Evolutionary conservation across 1,139 yeast species (phyloP).

Genomic region (Candida sojae): DNA sequence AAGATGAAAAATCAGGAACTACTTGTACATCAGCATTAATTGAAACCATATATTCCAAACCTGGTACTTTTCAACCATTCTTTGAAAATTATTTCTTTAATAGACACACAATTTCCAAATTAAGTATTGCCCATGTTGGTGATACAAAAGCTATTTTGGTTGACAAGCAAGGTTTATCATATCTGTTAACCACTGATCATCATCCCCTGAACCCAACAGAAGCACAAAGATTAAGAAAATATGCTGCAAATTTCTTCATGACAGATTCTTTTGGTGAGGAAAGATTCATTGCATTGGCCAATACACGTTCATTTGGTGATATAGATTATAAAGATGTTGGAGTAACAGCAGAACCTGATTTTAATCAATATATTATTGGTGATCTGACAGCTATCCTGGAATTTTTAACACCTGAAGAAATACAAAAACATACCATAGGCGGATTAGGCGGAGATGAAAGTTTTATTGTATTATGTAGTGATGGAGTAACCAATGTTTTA

Average conservation of each 20-base stretch:
- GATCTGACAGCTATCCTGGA: conserved; percentile 36
- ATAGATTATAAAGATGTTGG: conserved; percentile 77
- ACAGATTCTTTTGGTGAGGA: conserved; percentile 95
- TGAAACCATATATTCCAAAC: conserved; percentile 49
- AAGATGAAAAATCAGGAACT: conserved; percentile 60
- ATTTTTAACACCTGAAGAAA: conserved; percentile 40
- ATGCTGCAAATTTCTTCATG: conserved; percentile 72
- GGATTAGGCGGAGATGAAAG: conserved; percentile 79
- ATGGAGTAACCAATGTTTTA: conserved; percentile 80
- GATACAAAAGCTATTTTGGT: conserved; percentile 88
- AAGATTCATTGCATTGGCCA: conserved; percentile 80
- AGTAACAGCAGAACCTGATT: conserved; percentile 89
- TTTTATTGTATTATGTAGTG: conserved; percentile 75
- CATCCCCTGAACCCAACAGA: conserved; percentile 88
- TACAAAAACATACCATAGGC: conserved; percentile 44
- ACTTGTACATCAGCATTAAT: conserved; percentile 80
- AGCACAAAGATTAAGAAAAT: conserved; percentile 66
- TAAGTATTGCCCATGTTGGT: conserved; percentile 90
- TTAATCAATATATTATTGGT: conserved; percentile 66
- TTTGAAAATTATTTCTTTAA: conserved; percentile 65
- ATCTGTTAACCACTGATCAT: conserved; percentile 74
- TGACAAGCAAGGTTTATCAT: conserved; percentile 76
- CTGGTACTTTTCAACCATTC: conserved; percentile 29
- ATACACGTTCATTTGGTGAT: conserved; percentile 94
- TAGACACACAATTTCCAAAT: conserved; percentile 63